Evolutionary conservation across 2,329 filamentous ascomycete species (phyloP).

Genomic region (Botrytis fragariae): DNA sequence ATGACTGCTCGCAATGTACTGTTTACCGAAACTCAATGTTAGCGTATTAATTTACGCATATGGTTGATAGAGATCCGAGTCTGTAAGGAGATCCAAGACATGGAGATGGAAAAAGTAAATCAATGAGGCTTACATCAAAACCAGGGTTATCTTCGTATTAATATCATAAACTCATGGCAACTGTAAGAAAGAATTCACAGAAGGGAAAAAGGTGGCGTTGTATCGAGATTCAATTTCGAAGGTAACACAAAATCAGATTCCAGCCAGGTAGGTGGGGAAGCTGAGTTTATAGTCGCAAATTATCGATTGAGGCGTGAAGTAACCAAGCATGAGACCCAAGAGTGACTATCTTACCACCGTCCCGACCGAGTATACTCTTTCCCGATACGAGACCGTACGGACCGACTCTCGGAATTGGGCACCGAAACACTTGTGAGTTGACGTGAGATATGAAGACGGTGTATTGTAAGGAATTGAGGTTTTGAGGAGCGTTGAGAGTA

Average conservation of each 20-base stretch:
- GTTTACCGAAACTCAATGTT: not conserved
- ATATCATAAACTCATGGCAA: not conserved
- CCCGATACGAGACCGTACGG: constrained; percentile 13
- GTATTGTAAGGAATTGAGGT: not conserved
- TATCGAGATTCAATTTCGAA: not conserved
- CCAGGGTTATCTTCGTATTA: constrained; percentile 13
- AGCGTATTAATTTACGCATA: constrained; percentile 5
- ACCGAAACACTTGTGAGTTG: not conserved
- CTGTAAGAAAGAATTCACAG: not conserved
- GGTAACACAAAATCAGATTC: not conserved
- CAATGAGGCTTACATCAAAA: constrained; percentile 9
- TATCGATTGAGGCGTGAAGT: constrained; percentile 18
- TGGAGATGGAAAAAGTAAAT: constrained; percentile 25
- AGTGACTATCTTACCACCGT: constrained; percentile 1
- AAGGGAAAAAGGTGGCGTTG: constrained; percentile 11
- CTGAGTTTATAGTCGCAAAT: constrained; percentile 15
- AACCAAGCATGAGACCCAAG: constrained; percentile 16
- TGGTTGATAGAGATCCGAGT: constrained; percentile 1
- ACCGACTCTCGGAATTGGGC: not conserved
- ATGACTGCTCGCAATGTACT: not conserved
- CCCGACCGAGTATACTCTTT: not conserved
- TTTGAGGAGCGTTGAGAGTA: not conserved
- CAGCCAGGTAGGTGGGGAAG: constrained; percentile 5
- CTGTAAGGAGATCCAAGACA: constrained; percentile 26
- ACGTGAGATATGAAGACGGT: not conserved